These are phyloP conservation scores for Gamarada debralockiae DNA, from an alignment of 495 filamentous ascomycete genomes.

Conservation along the genomic window DNA sequence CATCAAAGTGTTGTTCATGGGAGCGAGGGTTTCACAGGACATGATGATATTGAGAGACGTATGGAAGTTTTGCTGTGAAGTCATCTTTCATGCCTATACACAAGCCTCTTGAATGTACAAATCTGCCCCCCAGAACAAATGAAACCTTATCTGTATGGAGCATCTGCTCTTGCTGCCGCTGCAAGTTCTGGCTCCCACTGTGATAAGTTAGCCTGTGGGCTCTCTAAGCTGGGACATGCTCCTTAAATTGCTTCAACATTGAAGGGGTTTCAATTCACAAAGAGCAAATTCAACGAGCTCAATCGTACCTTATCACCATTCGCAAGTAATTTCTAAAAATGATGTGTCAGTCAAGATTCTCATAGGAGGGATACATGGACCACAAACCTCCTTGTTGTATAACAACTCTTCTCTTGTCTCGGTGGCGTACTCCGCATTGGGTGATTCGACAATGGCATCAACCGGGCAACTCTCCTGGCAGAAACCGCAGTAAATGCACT, in stretches of 20 bases:
- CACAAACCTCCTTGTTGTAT: constrained; percentile 79
- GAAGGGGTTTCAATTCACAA: background rate
- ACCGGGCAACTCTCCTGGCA: constrained; percentile 99
- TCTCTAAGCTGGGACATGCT: background rate
- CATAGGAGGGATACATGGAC: constrained; percentile 32
- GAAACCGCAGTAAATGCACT: constrained; percentile 99
- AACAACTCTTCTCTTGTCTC: constrained; percentile 95
- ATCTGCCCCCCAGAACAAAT: background rate
- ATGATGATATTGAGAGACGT: too few species aligned
- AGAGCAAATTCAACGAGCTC: background rate
- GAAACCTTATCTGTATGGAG: constrained; percentile 72
- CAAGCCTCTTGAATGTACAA: background rate
- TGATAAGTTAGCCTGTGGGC: background rate
- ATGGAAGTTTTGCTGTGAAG: background rate
- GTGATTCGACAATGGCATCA: constrained; percentile 94
- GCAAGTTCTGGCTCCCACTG: constrained; percentile 97
- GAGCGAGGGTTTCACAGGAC: too few species aligned
- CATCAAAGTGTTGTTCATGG: too few species aligned
- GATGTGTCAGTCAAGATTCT: background rate
- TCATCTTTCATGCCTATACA: background rate
- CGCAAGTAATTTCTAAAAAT: constrained; percentile 13
- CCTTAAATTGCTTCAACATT: too few species aligned
- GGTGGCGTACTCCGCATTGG: constrained; percentile 96
- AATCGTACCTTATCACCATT: constrained; percentile 5
- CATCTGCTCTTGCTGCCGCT: constrained; percentile 82